Conservation (phyloP, 495 filamentous ascomycete genomes). For the Aspergillus indologenus region DNA sequence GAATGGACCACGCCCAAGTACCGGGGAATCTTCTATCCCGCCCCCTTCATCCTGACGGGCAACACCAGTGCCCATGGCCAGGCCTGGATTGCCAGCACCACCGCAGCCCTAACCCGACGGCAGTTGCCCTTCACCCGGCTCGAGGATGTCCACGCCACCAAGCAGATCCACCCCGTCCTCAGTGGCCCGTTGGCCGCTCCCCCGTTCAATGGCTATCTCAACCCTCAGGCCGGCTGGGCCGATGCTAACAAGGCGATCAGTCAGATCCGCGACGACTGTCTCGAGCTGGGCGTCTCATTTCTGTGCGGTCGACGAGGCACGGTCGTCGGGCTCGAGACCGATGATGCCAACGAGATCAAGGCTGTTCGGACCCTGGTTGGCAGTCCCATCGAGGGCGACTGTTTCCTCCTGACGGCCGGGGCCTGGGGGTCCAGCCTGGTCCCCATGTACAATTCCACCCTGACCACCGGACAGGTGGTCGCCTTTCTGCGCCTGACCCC, state of each 20-base stretch:
- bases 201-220: slow-evolving; percentile 59
- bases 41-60: slow-evolving; percentile 2
- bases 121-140: slow-evolving; percentile 3
- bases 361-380: slow-evolving; percentile 14
- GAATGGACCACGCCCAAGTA: slow-evolving; percentile 5
- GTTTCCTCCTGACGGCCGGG: slow-evolving; percentile 33
- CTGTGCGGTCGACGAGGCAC: slow-evolving; percentile 19
- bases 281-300: slow-evolving; percentile 22
- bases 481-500: slow-evolving; percentile 22
- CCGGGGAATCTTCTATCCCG: slow-evolving; percentile 7
- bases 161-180: slow-evolving; percentile 20
- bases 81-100: slow-evolving; percentile 6
- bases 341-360: not conserved
- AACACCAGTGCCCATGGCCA: slow-evolving; percentile 1
- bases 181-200: slow-evolving; percentile 42
- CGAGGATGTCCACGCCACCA: not conserved
- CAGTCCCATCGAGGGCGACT: slow-evolving; percentile 35
- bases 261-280: slow-evolving; percentile 42
- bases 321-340: slow-evolving; percentile 12
- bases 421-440: slow-evolving; percentile 14
- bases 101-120: not conserved
- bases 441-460: slow-evolving; percentile 54
- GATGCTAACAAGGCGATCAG: slow-evolving; percentile 63
- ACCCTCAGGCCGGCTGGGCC: slow-evolving; percentile 66
- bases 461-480: slow-evolving; percentile 48